Base-by-base conservation (phyloP, 208 protist genomes). In the Novymonas esmeraldas region DNA sequence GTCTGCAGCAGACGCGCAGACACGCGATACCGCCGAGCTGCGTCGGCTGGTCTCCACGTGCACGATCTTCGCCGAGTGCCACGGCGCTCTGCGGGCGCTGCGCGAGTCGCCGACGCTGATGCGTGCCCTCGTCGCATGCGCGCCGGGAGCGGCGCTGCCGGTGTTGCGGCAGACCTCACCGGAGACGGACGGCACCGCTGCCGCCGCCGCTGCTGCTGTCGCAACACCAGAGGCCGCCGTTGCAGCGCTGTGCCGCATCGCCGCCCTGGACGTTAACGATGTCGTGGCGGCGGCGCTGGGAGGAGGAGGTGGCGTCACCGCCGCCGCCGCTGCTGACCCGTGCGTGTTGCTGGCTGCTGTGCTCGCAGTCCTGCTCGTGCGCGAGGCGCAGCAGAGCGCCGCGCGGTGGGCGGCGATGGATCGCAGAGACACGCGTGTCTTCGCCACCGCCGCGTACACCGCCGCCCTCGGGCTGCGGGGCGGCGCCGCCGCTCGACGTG, bases 331-430 rank as follows among this genome's bases (percentile, higher is more conserved):
- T 7, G 44, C 28, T 14, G 28, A 54, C 36, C 48, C 61, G 51
- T 45, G 36, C 9, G 62, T 54, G 22, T 54, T 60, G 56, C 56
- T 76, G n/a, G 41, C 70, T 14, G 70, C 55, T 1, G 24, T 76
- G 29, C 11, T 76, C 10, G 48, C 22, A 2, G 61, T 76, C 5
- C 2, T 76, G 62, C 48, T 76, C n/a, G 55, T 76, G 11, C 70
- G 70, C 18, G 70, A 76, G 70, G 58, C 51, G 16, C 70, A 70
- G 34, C 20, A 70, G 36, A 70, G 34, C 24, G 70, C 70, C 13
- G 62, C 31, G 7, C 70, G 70, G 16, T 76, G 70, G 70, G 49
- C 22, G 20, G 26, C 7, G n/a, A 34, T 3, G 46, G 34, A 33
- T 22, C 39, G 39, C 16, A 49, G 2, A 34, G 18, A 26, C 22